Conservation (phyloP, 768 basidiomycete species). For the Mycena epipterygia region DNA sequence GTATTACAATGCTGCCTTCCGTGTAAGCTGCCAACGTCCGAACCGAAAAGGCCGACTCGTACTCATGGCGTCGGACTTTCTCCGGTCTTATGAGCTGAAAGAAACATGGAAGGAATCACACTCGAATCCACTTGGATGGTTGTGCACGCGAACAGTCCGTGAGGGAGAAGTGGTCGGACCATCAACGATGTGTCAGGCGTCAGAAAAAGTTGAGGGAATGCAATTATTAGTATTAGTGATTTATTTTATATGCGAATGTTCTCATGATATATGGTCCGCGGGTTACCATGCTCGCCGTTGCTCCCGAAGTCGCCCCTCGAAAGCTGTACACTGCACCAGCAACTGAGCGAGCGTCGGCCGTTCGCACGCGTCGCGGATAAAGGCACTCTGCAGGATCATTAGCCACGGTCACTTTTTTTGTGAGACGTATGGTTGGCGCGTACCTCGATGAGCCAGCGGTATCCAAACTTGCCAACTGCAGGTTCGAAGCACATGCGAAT, state of each 20-base stretch:
- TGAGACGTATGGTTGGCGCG: neutral
- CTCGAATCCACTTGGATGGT: no score
- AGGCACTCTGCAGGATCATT: conserved; percentile 50
- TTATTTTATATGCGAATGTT: neutral
- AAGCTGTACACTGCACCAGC: conserved; percentile 54
- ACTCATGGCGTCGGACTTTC: no score
- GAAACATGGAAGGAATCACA: no score
- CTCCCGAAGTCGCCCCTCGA: conserved; percentile 5
- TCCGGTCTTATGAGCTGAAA: no score
- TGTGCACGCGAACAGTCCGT: no score
- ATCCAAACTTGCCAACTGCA: conserved; percentile 37
- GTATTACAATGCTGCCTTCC: no score
- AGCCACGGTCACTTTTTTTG: neutral
- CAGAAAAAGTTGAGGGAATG: no score
- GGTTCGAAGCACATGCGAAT: conserved; percentile 39
- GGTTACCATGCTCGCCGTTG: conserved; percentile 56
- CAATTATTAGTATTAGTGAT: neutral
- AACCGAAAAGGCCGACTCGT: no score
- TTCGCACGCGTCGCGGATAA: conserved; percentile 57
- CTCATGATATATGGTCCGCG: neutral
- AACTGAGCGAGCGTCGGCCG: conserved; percentile 55
- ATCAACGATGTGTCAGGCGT: no score
- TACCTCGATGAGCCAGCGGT: conserved; percentile 47
- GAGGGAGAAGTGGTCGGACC: no score
- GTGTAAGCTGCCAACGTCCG: no score